Conservation (phyloP, 1,139 yeast species). For the Nakaseomyces delphensis region DNA sequence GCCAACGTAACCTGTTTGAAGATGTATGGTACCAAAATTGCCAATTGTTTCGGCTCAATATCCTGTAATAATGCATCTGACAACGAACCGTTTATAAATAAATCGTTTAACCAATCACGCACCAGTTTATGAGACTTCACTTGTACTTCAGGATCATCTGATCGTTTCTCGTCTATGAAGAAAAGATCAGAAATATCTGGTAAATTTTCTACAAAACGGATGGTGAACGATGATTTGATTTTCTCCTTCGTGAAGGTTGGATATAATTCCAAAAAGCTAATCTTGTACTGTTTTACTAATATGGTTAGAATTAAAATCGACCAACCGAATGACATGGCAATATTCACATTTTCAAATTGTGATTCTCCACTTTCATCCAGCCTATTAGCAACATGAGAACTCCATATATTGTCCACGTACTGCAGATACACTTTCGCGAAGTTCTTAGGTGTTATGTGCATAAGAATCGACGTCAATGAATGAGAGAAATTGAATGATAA, state of each 20-base stretch:
- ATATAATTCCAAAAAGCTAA: constrained; percentile 19
- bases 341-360: constrained; percentile 20
- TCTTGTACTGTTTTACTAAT: constrained; percentile 18
- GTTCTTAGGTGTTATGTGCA: constrained; percentile 19
- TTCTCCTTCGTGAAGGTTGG: constrained; percentile 11
- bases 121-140: constrained; percentile 37
- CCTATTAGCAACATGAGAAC: constrained; percentile 11
- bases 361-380: constrained; percentile 20
- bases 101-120: constrained; percentile 70
- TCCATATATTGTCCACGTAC: constrained; percentile 25
- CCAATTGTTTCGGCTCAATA: constrained; percentile 59
- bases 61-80: constrained; percentile 72
- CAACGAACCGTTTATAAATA: constrained; percentile 80
- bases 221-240: constrained; percentile 19
- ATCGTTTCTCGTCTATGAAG: constrained; percentile 12
- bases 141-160: constrained; percentile 15
- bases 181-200: constrained; percentile 23
- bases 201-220: constrained; percentile 22
- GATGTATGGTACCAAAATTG: constrained; percentile 60
- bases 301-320: constrained; percentile 20
- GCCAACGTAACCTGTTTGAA: constrained; percentile 68
- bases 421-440: constrained; percentile 18
- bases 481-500: constrained; percentile 25
- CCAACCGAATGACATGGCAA: constrained; percentile 25
- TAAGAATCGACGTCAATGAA: constrained; percentile 23